Evolutionary conservation across 2,329 filamentous ascomycete species (phyloP).

Genomic region (Penicillium sp.): DNA sequence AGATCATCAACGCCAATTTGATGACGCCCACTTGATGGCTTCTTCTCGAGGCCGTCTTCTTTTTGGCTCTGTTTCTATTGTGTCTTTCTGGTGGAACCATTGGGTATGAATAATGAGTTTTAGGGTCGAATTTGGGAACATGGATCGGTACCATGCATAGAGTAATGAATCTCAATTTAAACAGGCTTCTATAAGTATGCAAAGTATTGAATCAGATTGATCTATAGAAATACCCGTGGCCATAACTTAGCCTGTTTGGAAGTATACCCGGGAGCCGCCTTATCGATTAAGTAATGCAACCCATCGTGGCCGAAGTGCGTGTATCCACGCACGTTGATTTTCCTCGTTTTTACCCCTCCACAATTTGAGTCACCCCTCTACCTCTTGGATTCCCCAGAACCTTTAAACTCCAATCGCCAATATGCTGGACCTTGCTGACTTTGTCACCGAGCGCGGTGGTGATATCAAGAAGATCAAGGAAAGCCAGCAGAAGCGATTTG

Average conservation of each 20-base stretch:
- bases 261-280: neutral
- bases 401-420: constrained; percentile 19
- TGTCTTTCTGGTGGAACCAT: constrained; percentile 15
- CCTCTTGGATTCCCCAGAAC: constrained; percentile 3
- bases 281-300: constrained; percentile 23
- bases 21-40: neutral
- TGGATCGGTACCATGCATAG: constrained; percentile 22
- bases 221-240: neutral
- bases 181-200: neutral
- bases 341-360: constrained; percentile 26
- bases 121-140: constrained; percentile 13
- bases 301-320: constrained; percentile 6
- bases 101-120: constrained; percentile 23
- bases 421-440: constrained; percentile 76
- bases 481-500: constrained; percentile 79
- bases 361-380: constrained; percentile 20
- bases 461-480: constrained; percentile 89
- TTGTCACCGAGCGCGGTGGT: constrained; percentile 82
- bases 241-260: neutral
- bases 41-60: neutral
- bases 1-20: neutral
- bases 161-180: constrained; percentile 19
- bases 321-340: constrained; percentile 12
- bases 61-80: constrained; percentile 4
- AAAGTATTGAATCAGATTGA: neutral